phyloP scores from a whole-genome alignment of 2,329 filamentous ascomycete species.

The Aspergillus quadricinctus region DNA sequence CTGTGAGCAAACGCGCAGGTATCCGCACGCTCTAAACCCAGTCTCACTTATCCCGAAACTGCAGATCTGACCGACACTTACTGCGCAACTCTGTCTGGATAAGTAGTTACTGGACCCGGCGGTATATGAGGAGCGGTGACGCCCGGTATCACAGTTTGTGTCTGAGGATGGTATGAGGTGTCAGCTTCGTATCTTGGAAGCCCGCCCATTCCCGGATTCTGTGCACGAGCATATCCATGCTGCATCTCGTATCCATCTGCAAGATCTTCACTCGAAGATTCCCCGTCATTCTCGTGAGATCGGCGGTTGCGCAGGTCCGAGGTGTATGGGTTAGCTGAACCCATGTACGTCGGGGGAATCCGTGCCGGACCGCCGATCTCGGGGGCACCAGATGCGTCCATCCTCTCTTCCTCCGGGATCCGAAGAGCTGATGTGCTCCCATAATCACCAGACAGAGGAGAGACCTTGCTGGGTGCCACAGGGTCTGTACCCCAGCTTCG shows the following conservation, averaged over 20 bases:
- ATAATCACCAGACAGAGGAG: conserved; percentile 1
- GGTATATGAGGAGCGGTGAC: conserved; percentile 7
- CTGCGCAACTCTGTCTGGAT: conserved; percentile 12
- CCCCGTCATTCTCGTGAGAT: conserved; percentile 27
- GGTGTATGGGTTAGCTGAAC: conserved; percentile 21
- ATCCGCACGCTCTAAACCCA: neutral
- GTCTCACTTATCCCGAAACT: conserved; percentile 9
- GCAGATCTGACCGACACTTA: conserved; percentile 15
- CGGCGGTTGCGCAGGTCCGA: conserved; percentile 24
- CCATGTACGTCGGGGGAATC: conserved; percentile 15
- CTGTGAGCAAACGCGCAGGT: neutral
- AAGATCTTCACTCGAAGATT: conserved; percentile 35
- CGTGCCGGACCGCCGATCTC: conserved; percentile 4
- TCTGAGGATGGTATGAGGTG: conserved; percentile 27
- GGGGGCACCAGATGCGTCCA: conserved; percentile 9
- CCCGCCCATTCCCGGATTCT: conserved; percentile 17
- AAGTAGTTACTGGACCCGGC: conserved; percentile 7
- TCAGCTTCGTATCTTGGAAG: conserved; percentile 22
- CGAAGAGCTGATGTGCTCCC: conserved; percentile 27
- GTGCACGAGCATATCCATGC: conserved; percentile 21
- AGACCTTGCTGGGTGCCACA: conserved; percentile 15
- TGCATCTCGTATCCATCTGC: conserved; percentile 36
- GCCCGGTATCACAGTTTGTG: conserved; percentile 7
- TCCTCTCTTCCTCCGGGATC: conserved; percentile 28
- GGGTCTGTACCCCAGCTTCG: conserved; percentile 53